phyloP scores from a whole-genome alignment of 176 grass and related monocot species.

The Dendrocalamus sinicus region DNA sequence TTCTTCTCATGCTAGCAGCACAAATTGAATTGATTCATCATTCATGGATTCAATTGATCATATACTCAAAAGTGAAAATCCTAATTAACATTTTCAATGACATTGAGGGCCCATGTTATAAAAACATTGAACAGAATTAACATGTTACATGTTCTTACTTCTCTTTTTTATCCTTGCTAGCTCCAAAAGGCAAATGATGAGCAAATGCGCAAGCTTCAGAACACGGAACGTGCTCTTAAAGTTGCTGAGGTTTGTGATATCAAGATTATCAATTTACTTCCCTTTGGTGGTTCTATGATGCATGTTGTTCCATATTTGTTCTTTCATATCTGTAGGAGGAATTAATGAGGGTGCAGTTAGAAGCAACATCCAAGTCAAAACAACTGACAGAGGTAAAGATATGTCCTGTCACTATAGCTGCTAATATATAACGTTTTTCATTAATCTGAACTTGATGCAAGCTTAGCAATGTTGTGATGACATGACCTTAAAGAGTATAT shows the following conservation, averaged over 20 bases:
- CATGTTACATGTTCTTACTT: slow-evolving; percentile 28
- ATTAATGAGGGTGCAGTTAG: slow-evolving; percentile 78
- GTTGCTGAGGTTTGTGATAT: slow-evolving; percentile 77
- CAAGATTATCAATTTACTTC: neutral
- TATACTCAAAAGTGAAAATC: neutral
- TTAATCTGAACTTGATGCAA: neutral
- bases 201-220: slow-evolving; percentile 70
- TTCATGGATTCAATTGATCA: slow-evolving; percentile 1
- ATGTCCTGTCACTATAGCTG: neutral
- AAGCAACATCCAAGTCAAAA: slow-evolving; percentile 76
- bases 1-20: neutral
- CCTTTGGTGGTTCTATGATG: neutral
- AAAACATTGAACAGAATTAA: neutral
- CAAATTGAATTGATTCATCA: neutral
- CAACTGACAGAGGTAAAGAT: slow-evolving; percentile 75
- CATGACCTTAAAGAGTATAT: neutral
- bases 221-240: slow-evolving; percentile 92
- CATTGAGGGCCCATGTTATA: neutral
- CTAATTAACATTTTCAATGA: slow-evolving; percentile 20
- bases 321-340: slow-evolving; percentile 67
- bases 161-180: slow-evolving; percentile 52
- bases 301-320: slow-evolving; percentile 39
- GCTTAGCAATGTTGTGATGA: slow-evolving; percentile 14
- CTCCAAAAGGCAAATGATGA: slow-evolving; percentile 77
- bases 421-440: neutral